Evolutionary conservation across 805 yeast genomes (phyloP).

Genomic region (Lipomyces sp.): DNA sequence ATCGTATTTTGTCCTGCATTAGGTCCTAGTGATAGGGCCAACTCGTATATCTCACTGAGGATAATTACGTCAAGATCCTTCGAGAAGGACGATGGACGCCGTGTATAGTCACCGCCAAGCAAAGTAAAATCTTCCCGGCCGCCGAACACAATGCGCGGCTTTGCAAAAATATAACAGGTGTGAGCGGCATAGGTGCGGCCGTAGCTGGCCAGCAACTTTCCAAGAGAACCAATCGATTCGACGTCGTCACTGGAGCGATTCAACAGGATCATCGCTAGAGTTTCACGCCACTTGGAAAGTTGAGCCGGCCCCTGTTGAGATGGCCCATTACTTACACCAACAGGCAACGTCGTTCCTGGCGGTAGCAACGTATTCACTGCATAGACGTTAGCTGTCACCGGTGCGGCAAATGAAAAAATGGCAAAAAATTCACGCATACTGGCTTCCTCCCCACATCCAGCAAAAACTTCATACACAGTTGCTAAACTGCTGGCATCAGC

Average conservation of each 20-base stretch:
- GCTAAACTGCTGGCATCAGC: slow-evolving; percentile 54
- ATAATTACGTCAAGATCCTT: slow-evolving; percentile 56
- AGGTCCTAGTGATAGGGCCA: slow-evolving; percentile 48
- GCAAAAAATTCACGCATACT: slow-evolving; percentile 49
- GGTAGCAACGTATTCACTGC: slow-evolving; percentile 32
- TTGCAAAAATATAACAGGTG: slow-evolving; percentile 47
- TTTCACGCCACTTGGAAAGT: slow-evolving; percentile 43
- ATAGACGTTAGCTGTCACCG: not conserved
- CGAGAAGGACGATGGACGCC: slow-evolving; percentile 50
- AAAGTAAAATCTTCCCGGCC: slow-evolving; percentile 40
- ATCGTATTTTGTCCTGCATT: slow-evolving; percentile 36
- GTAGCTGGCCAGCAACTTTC: slow-evolving; percentile 46
- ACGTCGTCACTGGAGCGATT: slow-evolving; percentile 42
- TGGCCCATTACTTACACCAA: slow-evolving; percentile 14
- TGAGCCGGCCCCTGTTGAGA: slow-evolving; percentile 20
- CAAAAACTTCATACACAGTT: slow-evolving; percentile 62
- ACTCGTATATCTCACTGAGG: slow-evolving; percentile 75
- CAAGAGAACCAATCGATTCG: slow-evolving; percentile 47
- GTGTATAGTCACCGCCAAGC: slow-evolving; percentile 40
- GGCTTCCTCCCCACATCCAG: slow-evolving; percentile 63
- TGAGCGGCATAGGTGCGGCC: slow-evolving; percentile 51
- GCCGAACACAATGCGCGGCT: slow-evolving; percentile 41
- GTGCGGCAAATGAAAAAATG: no score
- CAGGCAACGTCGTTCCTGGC: slow-evolving; percentile 22
- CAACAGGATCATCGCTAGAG: slow-evolving; percentile 42